These are phyloP conservation scores for Nemania sp. DNA, from an alignment of 2,329 filamentous ascomycete genomes.

Conservation along the genomic window DNA sequence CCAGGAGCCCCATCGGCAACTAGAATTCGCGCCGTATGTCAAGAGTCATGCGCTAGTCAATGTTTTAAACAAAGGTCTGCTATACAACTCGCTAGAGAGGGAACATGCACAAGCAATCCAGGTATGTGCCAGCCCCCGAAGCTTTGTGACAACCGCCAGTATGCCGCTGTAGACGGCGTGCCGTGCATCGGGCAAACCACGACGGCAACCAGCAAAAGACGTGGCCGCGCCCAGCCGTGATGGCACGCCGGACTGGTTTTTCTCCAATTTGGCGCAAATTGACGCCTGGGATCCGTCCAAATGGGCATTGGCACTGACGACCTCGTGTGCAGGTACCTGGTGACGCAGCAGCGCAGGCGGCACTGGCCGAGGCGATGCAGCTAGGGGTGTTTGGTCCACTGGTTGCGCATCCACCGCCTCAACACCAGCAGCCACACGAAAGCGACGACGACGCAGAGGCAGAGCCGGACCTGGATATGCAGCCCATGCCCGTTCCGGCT, in stretches of 20 bases:
- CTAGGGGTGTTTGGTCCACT: conserved; percentile 62
- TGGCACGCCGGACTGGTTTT: conserved; percentile 30
- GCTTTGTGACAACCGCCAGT: conserved; percentile 17
- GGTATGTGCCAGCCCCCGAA: conserved; percentile 45
- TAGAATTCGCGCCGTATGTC: conserved; percentile 67
- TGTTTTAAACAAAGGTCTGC: conserved; percentile 64
- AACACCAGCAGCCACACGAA: conserved; percentile 39
- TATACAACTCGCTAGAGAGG: conserved; percentile 63
- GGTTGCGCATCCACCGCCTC: conserved; percentile 48
- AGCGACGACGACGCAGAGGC: conserved; percentile 38
- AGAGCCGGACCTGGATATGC: conserved; percentile 33
- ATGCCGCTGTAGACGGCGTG: conserved; percentile 16
- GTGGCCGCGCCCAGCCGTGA: conserved; percentile 22
- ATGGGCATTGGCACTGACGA: conserved; percentile 48
- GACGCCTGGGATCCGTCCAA: conserved; percentile 34
- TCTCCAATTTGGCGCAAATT: too few species aligned
- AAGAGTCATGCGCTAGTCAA: conserved; percentile 66
- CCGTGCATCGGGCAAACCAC: conserved; percentile 31
- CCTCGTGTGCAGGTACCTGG: conserved; percentile 52
- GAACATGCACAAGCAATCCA: conserved; percentile 52
- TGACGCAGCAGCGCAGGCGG: conserved; percentile 47
- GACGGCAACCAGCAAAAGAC: conserved; percentile 23
- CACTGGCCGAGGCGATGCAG: conserved; percentile 51
- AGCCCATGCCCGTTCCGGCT: conserved; percentile 42
- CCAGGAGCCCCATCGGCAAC: conserved; percentile 62